Conservation (phyloP, 1,284 basidiomycete genomes). For the Marasmius fiardii region DNA sequence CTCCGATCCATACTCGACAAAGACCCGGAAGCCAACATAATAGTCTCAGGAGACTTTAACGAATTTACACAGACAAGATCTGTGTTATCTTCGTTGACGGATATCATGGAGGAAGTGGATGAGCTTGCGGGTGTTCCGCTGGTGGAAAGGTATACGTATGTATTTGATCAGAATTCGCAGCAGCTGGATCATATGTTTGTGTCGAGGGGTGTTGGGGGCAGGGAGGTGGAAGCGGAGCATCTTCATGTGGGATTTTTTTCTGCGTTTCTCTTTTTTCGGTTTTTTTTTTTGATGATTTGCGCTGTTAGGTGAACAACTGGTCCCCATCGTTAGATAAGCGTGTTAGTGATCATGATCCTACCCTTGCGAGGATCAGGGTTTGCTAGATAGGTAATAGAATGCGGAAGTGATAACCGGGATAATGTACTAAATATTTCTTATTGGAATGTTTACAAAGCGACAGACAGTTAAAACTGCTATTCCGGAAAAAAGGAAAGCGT, state of each 20-base stretch:
- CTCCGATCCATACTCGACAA: conserved; percentile 41
- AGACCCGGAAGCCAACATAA: conserved; percentile 45
- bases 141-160: conserved; percentile 59
- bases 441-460: too few relatives aligned
- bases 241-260: conserved; percentile 37
- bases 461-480: too few relatives aligned
- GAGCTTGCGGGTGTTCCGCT: conserved; percentile 41
- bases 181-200: conserved; percentile 60
- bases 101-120: conserved; percentile 47
- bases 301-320: conserved; percentile 48
- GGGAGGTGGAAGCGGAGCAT: conserved; percentile 48
- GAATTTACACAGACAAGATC: conserved; percentile 53
- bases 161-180: conserved; percentile 57
- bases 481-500: too few relatives aligned
- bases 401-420: too few relatives aligned
- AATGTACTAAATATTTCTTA: too few relatives aligned
- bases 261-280: not conserved
- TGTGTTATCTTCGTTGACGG: conserved; percentile 45
- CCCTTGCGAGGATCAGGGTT: conserved; percentile 44
- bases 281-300: not conserved
- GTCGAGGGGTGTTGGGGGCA: conserved; percentile 40
- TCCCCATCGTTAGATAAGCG: conserved; percentile 35
- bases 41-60: conserved; percentile 64
- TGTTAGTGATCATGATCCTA: conserved; percentile 60
- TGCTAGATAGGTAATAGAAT: too few relatives aligned